Evolutionary conservation across 345 rosid genomes (phyloP).

Genomic region (Populus deltoides): DNA sequence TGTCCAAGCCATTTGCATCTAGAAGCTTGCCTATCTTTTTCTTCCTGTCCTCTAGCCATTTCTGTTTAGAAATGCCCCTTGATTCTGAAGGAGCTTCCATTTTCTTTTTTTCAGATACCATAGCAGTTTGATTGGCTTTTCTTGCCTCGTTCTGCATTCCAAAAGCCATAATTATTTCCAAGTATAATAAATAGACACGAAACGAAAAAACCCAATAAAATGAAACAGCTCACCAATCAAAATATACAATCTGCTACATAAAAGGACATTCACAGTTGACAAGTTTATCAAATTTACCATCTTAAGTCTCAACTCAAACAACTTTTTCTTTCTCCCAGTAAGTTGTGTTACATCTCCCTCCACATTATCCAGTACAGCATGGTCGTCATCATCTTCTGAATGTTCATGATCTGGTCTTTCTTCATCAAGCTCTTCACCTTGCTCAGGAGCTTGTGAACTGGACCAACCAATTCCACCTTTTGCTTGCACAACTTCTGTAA

Average conservation of each 20-base stretch:
- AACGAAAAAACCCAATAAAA: neutral
- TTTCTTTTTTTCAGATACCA: conserved; percentile 84
- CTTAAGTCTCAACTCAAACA: conserved; percentile 79
- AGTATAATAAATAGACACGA: neutral
- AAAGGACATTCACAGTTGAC: neutral
- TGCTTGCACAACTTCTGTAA: conserved; percentile 40
- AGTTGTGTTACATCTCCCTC: conserved; percentile 61
- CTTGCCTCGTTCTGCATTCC: conserved; percentile 69
- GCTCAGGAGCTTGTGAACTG: conserved; percentile 19
- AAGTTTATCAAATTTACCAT: conserved; percentile 44
- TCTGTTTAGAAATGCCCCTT: conserved; percentile 86
- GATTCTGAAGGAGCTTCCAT: conserved; percentile 82
- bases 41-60: conserved; percentile 90
- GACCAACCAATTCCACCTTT: conserved; percentile 24
- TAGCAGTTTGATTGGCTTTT: conserved; percentile 84
- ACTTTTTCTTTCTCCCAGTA: conserved; percentile 76
- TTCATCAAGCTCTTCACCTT: conserved; percentile 31
- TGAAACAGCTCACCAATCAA: conserved; percentile 2
- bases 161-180: neutral
- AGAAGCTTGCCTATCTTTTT: conserved; percentile 83
- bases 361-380: conserved; percentile 40
- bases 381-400: conserved; percentile 41
- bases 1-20: conserved; percentile 89
- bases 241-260: neutral
- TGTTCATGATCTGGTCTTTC: conserved; percentile 37